Evolutionary conservation across 1,139 yeast species (phyloP), one percentile per base, ranked within the genome.

Genomic region (Meyerozyma athensensis): DNA sequence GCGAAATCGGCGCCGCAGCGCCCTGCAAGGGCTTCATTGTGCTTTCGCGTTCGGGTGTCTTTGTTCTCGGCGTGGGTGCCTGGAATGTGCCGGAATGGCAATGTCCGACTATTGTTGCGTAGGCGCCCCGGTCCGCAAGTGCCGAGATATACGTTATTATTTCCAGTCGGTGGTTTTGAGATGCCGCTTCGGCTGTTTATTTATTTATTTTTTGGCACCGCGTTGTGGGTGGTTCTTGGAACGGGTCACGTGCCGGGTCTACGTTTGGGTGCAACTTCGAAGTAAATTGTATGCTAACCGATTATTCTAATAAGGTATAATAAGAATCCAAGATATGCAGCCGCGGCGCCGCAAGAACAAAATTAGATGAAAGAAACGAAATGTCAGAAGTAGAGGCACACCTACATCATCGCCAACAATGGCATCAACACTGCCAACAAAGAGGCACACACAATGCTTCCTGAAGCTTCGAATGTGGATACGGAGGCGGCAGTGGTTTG

Each of bases 391-490:
- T n/a, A 7, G 9, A 5, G n/a, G 13, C 10, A 5, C 5, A 9
- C 44, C 48, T 50, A 55, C 46, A 55, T 39, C 50, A 58, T 50
- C 54, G 55, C 55, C 41, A 58, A 61, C 36, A 59, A 52, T 40
- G 63, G 61, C 32, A 58, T 43, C 38, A 57, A 55, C 37, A 56
- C 40, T 36, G 61, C 61, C 31, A 56, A 44, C 44, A 53, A 36
- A 35, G 63, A 53, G 37, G 60, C 61, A 39, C 50, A 48, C 34
- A 51, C 48, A 43, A 57, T 56, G 41, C 53, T 53, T 41, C 50
- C 59, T 39, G 52, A 63, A 45, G 51, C 56, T 28, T 45, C 37
- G 22, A 41, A 36, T 35, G 43, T 38, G 16, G 47, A 43, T 26
- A 42, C 40, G 18, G 36, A 19, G 19, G 48, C 45, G 38, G 40